Conservation (phyloP, 768 basidiomycete species). For the Suillus bovinus region DNA sequence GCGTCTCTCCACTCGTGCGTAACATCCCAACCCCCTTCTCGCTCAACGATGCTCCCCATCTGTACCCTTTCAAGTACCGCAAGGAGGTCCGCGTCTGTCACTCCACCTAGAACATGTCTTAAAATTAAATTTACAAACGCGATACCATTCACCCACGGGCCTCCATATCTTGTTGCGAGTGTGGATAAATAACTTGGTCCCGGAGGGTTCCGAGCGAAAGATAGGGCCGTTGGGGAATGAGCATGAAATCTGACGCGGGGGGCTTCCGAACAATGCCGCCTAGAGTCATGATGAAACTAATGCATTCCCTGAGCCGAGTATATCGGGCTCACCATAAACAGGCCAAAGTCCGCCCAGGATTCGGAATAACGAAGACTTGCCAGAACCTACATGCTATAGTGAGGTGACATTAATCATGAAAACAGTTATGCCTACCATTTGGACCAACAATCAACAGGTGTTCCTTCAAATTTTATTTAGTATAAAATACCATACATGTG, state of each 20-base stretch:
- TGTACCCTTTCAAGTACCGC: conserved; percentile 74
- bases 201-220: conserved; percentile 91
- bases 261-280: conserved; percentile 88
- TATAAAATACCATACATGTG: background rate
- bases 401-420: background rate
- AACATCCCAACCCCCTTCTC: conserved; percentile 95
- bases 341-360: conserved; percentile 98
- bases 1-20: conserved; percentile 93
- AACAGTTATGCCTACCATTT: conserved; percentile 58
- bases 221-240: conserved; percentile 96
- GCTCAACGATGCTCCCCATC: conserved; percentile 83
- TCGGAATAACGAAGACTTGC: conserved; percentile 92
- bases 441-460: conserved; percentile 93
- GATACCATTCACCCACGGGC: conserved; percentile 48
- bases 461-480: conserved; percentile 50
- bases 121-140: conserved; percentile 6
- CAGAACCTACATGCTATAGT: conserved; percentile 54
- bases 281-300: conserved; percentile 20
- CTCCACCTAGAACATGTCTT: conserved; percentile 47
- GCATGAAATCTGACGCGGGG: conserved; percentile 81
- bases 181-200: conserved; percentile 96
- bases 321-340: conserved; percentile 42
- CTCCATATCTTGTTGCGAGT: conserved; percentile 79
- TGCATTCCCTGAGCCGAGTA: background rate
- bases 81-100: conserved; percentile 75